Base-by-base conservation (phyloP, 257 asterid genomes). In the Nicotiana knightiana region DNA sequence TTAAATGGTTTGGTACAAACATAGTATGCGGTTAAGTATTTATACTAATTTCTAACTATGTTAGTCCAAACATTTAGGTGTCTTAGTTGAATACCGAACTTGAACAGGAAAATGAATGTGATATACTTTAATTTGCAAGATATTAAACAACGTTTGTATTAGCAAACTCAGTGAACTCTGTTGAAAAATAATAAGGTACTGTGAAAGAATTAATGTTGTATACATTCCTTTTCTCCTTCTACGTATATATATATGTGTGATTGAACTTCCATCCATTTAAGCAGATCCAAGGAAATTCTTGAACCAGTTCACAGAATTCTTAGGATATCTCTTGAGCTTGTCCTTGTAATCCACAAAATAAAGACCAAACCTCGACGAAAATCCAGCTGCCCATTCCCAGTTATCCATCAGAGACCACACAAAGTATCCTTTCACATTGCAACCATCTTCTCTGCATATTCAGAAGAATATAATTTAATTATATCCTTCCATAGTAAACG, bases 331-430 rank as follows among this genome's bases (percentile, higher is more conserved):
- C 89, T 88, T 94, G 32, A 85, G 89, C 18, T 90, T 90, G 84
- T 92, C 92, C 0, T 92, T 90, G 76, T 86, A 96, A 88, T 96
- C 97, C 9, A 96, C 99, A 65, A 81, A 96, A 88, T 92, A 92
- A 6, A 96, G 82, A 64, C 98, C 98, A 68, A 96, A 96, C 58
- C 99, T 89, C 2, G 95, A 91, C 16, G 86, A 88, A 73, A 37
- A 94, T 76, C 97, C 97, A 82, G 94, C 96, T 67, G 79, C 88
- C 99, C 98, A 93, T 89, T 96, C 97, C 99, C 98, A 96, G 58
- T 96, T 94, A 83, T 96, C 99, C 43, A 96, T 84, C 81, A 96
- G 53, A 16, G 99, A 96, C 99, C 99, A 96, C 1, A 63, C 97
- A 51, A 96, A 96, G 83, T 96, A 94, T 12, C 99, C 98, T 81